Evolutionary conservation across 768 basidiomycete genomes (phyloP).

Genomic region (Mrakia blollopis): DNA sequence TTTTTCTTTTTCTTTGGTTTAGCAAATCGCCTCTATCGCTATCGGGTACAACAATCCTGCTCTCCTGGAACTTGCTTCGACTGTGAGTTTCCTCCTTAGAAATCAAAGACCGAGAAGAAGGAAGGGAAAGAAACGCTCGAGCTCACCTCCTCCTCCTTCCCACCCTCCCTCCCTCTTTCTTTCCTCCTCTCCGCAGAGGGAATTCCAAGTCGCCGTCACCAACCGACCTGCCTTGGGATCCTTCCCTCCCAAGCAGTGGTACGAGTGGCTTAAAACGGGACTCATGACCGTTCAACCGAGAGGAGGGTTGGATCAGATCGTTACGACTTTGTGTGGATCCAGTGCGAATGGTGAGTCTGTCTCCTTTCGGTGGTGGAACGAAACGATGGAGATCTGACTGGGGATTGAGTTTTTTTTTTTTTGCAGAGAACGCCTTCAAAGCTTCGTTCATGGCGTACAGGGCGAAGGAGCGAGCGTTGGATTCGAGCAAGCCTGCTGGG

Average conservation of each 20-base stretch:
- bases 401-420: too few species aligned
- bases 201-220: slow-evolving; percentile 45
- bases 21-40: slow-evolving; percentile 42
- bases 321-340: slow-evolving; percentile 43
- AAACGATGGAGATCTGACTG: neutral
- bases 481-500: slow-evolving; percentile 19
- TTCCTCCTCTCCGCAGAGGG: slow-evolving; percentile 18
- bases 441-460: slow-evolving; percentile 45
- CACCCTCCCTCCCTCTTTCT: neutral
- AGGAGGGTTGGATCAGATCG: slow-evolving; percentile 44
- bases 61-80: slow-evolving; percentile 40
- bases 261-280: slow-evolving; percentile 40
- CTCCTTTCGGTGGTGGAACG: too few species aligned
- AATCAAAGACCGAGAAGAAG: too few species aligned
- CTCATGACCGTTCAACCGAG: slow-evolving; percentile 46
- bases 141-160: slow-evolving; percentile 24
- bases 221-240: slow-evolving; percentile 47
- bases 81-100: slow-evolving; percentile 33
- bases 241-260: slow-evolving; percentile 46
- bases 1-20: neutral
- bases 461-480: slow-evolving; percentile 38
- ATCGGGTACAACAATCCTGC: slow-evolving; percentile 46
- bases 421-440: slow-evolving; percentile 46
- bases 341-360: slow-evolving; percentile 37
- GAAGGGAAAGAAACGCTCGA: neutral